These are phyloP conservation scores for Ormosia semicastrata DNA, from an alignment of 306 rosid species.

Conservation along the genomic window DNA sequence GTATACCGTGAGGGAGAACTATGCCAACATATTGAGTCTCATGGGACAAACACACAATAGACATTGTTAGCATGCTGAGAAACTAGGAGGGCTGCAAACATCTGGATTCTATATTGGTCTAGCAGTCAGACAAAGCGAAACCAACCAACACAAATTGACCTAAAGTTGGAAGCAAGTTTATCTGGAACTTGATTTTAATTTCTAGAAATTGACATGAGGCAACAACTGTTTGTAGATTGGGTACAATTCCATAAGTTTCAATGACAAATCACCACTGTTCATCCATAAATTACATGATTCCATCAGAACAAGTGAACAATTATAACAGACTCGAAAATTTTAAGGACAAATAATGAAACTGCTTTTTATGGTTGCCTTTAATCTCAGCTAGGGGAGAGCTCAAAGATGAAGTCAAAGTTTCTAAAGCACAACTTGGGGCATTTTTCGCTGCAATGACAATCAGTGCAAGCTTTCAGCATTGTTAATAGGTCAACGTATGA, in stretches of 20 bases:
- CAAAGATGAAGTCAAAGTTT: conserved; percentile 65
- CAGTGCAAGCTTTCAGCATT: conserved; percentile 91
- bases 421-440: conserved; percentile 87
- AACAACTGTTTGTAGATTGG: too few species aligned
- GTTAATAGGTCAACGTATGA: conserved; percentile 95
- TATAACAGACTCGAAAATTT: too few species aligned
- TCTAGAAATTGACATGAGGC: too few species aligned
- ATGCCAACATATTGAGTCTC: background rate
- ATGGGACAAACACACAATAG: background rate
- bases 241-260: too few species aligned
- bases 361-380: background rate
- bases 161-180: too few species aligned
- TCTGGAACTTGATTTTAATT: too few species aligned
- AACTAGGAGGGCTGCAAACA: too few species aligned
- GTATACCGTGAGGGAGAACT: background rate
- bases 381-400: conserved; percentile 70
- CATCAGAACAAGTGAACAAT: too few species aligned
- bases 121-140: background rate
- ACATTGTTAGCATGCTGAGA: too few species aligned
- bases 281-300: too few species aligned
- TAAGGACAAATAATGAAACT: background rate
- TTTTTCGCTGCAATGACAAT: conserved; percentile 91
- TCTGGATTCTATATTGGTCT: too few species aligned
- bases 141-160: background rate
- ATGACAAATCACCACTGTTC: too few species aligned